Evolutionary conservation across 2,329 filamentous ascomycete genomes (phyloP).

Genomic region (Colletotrichum plurivorum): DNA sequence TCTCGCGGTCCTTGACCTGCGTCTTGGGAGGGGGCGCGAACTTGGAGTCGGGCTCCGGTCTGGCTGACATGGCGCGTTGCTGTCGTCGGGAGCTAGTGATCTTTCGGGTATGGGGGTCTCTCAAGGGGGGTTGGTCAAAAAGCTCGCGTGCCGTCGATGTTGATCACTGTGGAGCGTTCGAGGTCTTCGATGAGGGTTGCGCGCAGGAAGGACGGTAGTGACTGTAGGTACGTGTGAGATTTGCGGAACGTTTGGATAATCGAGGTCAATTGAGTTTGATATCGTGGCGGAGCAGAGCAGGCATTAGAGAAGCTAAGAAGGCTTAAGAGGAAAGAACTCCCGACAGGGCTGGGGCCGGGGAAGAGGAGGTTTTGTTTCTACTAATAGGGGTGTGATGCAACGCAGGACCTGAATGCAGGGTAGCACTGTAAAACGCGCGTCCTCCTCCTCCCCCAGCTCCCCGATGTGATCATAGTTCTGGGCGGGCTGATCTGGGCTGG

Average conservation of each 20-base stretch:
- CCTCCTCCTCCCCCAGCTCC: neutral
- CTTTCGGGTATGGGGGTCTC: neutral
- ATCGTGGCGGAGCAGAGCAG: conserved; percentile 25
- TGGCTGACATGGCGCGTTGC: conserved; percentile 29
- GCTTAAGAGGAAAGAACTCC: conserved; percentile 9
- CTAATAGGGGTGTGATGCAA: conserved; percentile 11
- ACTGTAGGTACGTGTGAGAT: neutral
- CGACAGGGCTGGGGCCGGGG: conserved; percentile 30
- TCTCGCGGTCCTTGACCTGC: conserved; percentile 37
- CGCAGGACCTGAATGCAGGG: conserved; percentile 20
- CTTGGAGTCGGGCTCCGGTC: conserved; percentile 28
- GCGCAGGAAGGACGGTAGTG: conserved; percentile 17
- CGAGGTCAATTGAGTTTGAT: conserved; percentile 16
- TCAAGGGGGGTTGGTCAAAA: neutral
- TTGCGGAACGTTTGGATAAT: neutral
- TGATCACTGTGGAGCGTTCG: neutral
- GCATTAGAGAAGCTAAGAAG: conserved; percentile 22
- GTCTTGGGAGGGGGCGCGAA: conserved; percentile 38
- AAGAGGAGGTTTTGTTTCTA: conserved; percentile 23
- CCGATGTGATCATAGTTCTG: conserved; percentile 38
- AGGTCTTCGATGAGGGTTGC: neutral
- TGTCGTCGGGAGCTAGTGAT: neutral
- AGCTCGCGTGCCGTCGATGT: conserved; percentile 16
- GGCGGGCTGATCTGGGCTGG: conserved; percentile 25
- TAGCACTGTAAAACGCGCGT: conserved; percentile 32